Conservation (phyloP, 139 green algal genomes). For the Chlamydomonas sphaeroides region DNA sequence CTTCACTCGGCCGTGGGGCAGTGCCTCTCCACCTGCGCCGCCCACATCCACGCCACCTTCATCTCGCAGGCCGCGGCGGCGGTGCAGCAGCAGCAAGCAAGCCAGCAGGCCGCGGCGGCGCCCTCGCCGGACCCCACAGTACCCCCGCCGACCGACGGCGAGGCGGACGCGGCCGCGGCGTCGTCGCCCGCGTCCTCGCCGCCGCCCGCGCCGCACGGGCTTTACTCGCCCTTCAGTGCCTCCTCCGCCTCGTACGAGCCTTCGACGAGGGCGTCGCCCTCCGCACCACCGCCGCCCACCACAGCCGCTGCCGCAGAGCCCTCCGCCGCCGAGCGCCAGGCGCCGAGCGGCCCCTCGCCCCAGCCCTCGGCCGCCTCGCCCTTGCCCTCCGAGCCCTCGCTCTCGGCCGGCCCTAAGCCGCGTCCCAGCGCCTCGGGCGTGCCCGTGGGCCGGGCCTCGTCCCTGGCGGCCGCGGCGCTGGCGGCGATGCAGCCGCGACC, state of each 20-base stretch:
- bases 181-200: no score
- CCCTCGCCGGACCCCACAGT: not conserved
- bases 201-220: not conserved
- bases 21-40: slow-evolving; percentile 34
- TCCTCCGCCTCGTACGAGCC: not conserved
- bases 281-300: not conserved
- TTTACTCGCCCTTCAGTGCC: no score
- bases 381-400: not conserved
- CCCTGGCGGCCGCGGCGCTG: slow-evolving; percentile 13
- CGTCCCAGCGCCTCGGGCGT: not conserved
- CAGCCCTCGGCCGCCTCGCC: not conserved
- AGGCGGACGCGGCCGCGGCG: no score
- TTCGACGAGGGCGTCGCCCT: not conserved
- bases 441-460: not conserved
- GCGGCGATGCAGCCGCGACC: slow-evolving; percentile 23
- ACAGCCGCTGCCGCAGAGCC: not conserved
- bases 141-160: no score
- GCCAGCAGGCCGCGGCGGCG: no score
- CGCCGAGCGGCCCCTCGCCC: no score
- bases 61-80: slow-evolving; percentile 31
- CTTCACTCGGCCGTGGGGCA: slow-evolving; percentile 19
- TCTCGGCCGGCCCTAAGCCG: not conserved
- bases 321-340: not conserved
- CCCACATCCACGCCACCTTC: slow-evolving; percentile 41
- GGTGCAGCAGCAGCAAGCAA: not conserved